A percentile compares a stretch with the other conserved stretches of the same genome.
Conservation (phyloP, 352 stramenopile genomes). For the Pythium brachiatum region DNA sequence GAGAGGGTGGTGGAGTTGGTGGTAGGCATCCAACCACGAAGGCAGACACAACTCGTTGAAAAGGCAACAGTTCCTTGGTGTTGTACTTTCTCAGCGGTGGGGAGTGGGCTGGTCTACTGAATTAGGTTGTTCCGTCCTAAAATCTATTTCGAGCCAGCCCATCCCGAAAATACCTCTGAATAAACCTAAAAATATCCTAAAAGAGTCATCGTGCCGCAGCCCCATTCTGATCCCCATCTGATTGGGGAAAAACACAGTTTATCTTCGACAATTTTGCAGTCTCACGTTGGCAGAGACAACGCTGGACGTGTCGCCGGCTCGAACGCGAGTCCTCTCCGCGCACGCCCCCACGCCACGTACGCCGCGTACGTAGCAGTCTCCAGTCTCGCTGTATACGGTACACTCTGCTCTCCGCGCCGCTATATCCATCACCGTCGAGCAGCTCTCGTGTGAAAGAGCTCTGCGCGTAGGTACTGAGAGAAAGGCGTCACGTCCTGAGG, state of each 20-base stretch:
- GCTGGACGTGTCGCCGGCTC: neutral
- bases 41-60: too few relatives aligned
- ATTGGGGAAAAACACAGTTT: neutral
- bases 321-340: too few relatives aligned
- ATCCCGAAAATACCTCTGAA: neutral
- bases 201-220: neutral
- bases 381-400: neutral
- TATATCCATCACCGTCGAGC: neutral
- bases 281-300: neutral
- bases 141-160: neutral
- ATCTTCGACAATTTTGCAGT: too few relatives aligned
- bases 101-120: neutral
- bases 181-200: neutral
- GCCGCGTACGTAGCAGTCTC: neutral
- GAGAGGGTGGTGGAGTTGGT: too few relatives aligned
- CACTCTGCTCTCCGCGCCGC: too few relatives aligned
- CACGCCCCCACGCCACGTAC: neutral
- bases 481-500: neutral
- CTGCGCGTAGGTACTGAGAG: neutral
- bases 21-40: too few relatives aligned
- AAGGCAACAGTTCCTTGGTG: neutral
- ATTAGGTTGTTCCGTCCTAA: neutral
- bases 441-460: neutral
- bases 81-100: neutral
- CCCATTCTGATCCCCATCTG: neutral